Evolutionary conservation across 441 rosid genomes (phyloP), one percentile per base, ranked within the genome.

Genomic region (Arabidopsis hybrid): DNA sequence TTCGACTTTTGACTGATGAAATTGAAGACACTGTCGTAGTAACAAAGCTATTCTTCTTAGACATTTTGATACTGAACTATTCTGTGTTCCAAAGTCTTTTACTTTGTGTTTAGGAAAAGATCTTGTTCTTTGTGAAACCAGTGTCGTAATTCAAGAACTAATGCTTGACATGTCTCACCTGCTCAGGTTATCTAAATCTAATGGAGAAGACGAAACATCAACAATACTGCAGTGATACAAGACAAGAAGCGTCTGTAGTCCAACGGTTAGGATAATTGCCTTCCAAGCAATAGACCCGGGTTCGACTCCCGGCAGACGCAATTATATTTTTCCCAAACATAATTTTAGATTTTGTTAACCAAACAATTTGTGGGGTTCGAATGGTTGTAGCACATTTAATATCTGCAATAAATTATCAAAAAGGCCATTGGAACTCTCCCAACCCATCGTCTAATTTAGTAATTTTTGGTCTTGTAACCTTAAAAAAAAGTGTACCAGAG

Each of bases 191-290:
- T 39, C 3, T 8, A 4, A n/a, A 45, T n/a, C 32, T 29, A 0
- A 29, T 29, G 32, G 32, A 29, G 4, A 8, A n/a, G 3, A 7
- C 12, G 2, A 2, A 14, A 7, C 16, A 14, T 21, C 26, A 21
- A 21, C 26, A 21, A 21, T 21, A 21, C 26, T 21, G 26, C 26
- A 21, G 2, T 21, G 26, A 21, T 21, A 21, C 26, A 21, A 21
- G 26, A 21, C 26, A 53, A 1, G 3, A 60, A 14, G 92, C 90
- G 96, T 88, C 75, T 90, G 96, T 90, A 93, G 97, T 95, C 96
- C 97, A 93, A 93, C 93, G 95, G 96, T 93, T 82, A 93, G 91
- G 97, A 93, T 89, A 93, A 91, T 91, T 95, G 96, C 96, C 95
- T 90, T 95, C 91, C 92, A 88, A 89, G 93, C 93, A 91, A 91